These are phyloP conservation scores for Tolypocladium capitatum DNA, from an alignment of 2,329 filamentous ascomycete species.

Conservation along the genomic window DNA sequence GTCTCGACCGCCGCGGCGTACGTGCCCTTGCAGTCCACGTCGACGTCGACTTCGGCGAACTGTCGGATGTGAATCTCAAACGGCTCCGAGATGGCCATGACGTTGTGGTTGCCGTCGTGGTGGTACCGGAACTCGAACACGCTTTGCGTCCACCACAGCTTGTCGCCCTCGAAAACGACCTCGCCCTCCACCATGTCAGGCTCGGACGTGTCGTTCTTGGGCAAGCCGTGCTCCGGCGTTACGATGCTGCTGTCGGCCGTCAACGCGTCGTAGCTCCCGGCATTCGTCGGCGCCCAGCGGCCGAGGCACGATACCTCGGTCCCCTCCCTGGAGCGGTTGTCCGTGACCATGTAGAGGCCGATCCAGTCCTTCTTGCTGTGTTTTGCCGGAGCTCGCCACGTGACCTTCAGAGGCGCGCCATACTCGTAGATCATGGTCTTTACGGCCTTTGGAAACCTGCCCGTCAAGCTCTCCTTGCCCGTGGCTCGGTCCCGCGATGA, in stretches of 20 bases:
- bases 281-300: conserved; percentile 74
- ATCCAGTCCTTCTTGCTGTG: conserved; percentile 93
- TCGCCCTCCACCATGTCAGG: conserved; percentile 60
- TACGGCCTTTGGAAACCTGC: conserved; percentile 53
- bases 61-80: conserved; percentile 79
- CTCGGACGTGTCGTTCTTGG: conserved; percentile 36
- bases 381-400: conserved; percentile 77
- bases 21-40: conserved; percentile 42
- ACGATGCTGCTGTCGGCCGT: conserved; percentile 67
- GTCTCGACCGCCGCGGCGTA: conserved; percentile 61
- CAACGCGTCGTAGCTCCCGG: conserved; percentile 61
- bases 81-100: conserved; percentile 85
- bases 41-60: conserved; percentile 64
- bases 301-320: conserved; percentile 78
- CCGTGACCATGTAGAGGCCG: conserved; percentile 88
- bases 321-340: conserved; percentile 74
- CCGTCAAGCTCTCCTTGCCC: conserved; percentile 60
- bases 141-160: conserved; percentile 93
- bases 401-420: conserved; percentile 76
- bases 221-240: conserved; percentile 48
- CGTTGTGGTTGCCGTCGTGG: conserved; percentile 81
- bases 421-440: conserved; percentile 77
- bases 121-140: conserved; percentile 97
- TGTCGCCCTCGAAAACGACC: conserved; percentile 79
- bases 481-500: conserved; percentile 46